Percentiles rank a stretch among this genome's conserved stretches.
Conservation (phyloP, 2,329 filamentous ascomycete species). For the Penicillium sp. region DNA sequence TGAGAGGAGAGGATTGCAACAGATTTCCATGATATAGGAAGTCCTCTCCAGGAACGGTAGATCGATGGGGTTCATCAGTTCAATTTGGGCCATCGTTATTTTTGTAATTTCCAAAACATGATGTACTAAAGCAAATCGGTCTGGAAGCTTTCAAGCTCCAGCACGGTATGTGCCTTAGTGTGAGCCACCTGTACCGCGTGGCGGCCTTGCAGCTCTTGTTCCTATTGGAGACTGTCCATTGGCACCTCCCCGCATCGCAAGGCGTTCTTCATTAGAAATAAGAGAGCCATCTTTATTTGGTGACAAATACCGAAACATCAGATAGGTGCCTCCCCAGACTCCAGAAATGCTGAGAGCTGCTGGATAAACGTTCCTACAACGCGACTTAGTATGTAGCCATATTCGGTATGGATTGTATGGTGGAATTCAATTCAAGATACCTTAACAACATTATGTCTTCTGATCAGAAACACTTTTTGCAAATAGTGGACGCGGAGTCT, state of each 20-base stretch:
- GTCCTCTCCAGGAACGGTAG: too few species aligned
- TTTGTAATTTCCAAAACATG: not conserved
- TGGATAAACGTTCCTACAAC: not conserved
- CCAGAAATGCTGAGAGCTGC: not conserved
- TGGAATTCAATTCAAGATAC: not conserved
- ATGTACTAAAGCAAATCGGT: not conserved
- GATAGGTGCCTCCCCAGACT: not conserved
- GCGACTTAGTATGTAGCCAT: not conserved
- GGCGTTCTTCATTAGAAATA: constrained; percentile 4
- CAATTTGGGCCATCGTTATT: not conserved
- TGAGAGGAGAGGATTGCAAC: too few species aligned
- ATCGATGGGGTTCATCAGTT: too few species aligned
- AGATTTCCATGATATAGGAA: too few species aligned
- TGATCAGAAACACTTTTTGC: not conserved
- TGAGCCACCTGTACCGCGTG: constrained; percentile 3
- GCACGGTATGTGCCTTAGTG: not conserved
- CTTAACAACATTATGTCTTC: not conserved
- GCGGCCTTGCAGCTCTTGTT: constrained; percentile 2
- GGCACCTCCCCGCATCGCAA: not conserved
- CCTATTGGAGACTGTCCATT: constrained; percentile 4
- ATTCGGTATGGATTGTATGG: not conserved
- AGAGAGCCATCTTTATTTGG: constrained; percentile 6
- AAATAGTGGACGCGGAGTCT: not conserved
- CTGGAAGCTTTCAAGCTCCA: not conserved
- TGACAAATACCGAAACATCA: not conserved